phyloP scores from a whole-genome alignment of 75 land plant species.

The Sequoia sempervirens region DNA sequence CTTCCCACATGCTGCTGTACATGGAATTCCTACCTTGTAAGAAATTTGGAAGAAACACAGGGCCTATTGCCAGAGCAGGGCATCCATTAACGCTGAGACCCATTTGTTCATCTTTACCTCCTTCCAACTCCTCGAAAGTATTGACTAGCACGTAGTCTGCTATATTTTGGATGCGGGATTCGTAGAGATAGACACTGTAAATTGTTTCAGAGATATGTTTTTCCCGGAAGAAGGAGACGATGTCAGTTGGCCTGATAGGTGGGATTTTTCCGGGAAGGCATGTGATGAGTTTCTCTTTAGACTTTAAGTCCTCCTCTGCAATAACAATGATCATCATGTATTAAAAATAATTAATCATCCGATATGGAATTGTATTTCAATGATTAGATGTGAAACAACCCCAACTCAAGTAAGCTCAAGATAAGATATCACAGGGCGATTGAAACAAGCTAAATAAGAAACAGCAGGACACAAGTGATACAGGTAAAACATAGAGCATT shows the following conservation, averaged over 20 bases:
- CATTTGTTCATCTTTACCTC: background rate
- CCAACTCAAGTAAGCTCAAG: too few relatives aligned
- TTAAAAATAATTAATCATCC: too few relatives aligned
- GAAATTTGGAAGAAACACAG: background rate
- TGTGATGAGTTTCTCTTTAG: background rate
- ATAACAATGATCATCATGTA: background rate
- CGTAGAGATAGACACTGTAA: background rate
- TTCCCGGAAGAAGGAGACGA: background rate
- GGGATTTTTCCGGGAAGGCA: slow-evolving; percentile 3
- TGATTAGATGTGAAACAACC: too few relatives aligned
- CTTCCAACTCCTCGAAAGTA: slow-evolving; percentile 9
- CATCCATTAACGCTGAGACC: background rate
- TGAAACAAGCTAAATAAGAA: too few relatives aligned
- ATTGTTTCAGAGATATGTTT: background rate
- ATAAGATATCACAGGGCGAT: background rate
- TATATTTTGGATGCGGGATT: background rate
- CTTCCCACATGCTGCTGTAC: slow-evolving; percentile 11
- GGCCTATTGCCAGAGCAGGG: background rate
- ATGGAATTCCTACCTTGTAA: background rate
- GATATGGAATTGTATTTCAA: too few relatives aligned
- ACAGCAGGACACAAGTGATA: too few relatives aligned
- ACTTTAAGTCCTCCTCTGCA: background rate
- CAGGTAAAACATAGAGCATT: too few relatives aligned
- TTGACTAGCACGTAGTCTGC: background rate
- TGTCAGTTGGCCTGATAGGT: background rate